These are phyloP conservation scores for Fusarium drepaniforme DNA, from an alignment of 2,329 filamentous ascomycete genomes.

Conservation along the genomic window DNA sequence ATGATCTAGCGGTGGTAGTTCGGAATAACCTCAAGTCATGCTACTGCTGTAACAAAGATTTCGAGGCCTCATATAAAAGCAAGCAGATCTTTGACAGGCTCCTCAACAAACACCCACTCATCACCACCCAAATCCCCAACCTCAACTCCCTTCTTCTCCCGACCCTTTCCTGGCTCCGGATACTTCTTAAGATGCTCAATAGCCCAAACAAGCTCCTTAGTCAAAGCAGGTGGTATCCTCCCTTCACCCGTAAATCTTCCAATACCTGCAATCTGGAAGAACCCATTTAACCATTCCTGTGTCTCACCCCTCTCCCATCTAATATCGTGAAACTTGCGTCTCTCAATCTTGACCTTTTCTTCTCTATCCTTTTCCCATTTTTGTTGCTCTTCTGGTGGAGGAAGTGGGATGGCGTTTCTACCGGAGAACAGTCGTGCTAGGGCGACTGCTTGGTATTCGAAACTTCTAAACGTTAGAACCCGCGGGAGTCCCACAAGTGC, in stretches of 20 bases:
- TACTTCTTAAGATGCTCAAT: constrained; percentile 63
- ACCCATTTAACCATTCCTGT: constrained; percentile 56
- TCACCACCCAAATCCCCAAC: not conserved
- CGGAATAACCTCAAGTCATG: not conserved
- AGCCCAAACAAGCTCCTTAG: constrained; percentile 59
- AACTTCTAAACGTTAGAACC: constrained; percentile 64
- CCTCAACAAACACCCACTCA: constrained; percentile 31
- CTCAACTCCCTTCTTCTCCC: not conserved
- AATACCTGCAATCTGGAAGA: constrained; percentile 64
- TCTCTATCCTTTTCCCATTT: constrained; percentile 61
- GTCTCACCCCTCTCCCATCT: constrained; percentile 66
- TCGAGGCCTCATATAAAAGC: not conserved
- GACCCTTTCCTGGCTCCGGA: constrained; percentile 49
- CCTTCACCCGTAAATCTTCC: constrained; percentile 60
- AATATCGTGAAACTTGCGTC: constrained; percentile 64
- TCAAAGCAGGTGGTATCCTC: constrained; percentile 58
- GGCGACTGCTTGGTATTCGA: constrained; percentile 68
- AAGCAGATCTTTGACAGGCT: not conserved
- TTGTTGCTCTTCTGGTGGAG: constrained; percentile 52
- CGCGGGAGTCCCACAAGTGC: constrained; percentile 65
- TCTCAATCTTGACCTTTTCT: constrained; percentile 44
- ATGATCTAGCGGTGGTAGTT: not conserved
- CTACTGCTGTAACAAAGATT: not conserved
- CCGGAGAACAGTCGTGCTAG: constrained; percentile 62
- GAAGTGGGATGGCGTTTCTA: constrained; percentile 54